These are phyloP conservation scores for Phialemoniopsis sp. DNA, from an alignment of 2,329 filamentous ascomycete genomes.

Conservation along the genomic window DNA sequence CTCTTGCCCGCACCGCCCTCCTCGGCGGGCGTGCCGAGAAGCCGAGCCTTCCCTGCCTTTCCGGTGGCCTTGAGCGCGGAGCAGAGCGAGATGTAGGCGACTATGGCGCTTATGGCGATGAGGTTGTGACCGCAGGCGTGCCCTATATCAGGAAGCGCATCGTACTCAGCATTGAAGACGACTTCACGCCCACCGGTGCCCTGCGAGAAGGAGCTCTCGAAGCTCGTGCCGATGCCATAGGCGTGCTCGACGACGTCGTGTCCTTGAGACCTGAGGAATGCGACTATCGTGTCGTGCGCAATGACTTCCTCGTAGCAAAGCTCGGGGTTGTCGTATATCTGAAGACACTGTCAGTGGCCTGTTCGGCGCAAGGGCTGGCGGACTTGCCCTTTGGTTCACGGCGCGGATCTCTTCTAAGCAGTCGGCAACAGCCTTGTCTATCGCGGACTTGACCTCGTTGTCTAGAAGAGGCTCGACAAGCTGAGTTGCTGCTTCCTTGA, in stretches of 20 bases:
- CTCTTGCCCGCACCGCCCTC: slow-evolving; percentile 38
- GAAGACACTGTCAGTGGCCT: background rate
- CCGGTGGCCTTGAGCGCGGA: too few relatives aligned
- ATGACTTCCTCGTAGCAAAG: background rate
- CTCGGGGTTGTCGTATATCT: background rate
- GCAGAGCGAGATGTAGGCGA: too few relatives aligned
- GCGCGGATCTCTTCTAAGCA: too few relatives aligned
- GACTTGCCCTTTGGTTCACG: slow-evolving; percentile 5
- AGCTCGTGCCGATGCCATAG: background rate
- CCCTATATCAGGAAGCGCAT: slow-evolving; percentile 2
- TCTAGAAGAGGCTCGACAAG: too few relatives aligned
- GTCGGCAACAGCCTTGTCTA: too few relatives aligned
- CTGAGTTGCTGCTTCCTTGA: too few relatives aligned
- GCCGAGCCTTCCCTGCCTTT: slow-evolving; percentile 17
- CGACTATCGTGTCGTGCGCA: background rate
- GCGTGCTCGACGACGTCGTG: background rate
- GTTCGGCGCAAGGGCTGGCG: too few relatives aligned
- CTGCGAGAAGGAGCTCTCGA: background rate
- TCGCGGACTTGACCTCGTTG: too few relatives aligned
- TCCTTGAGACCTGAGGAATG: background rate
- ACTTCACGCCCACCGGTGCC: background rate
- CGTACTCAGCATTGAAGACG: slow-evolving; percentile 3
- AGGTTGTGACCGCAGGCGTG: slow-evolving; percentile 3
- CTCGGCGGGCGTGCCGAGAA: slow-evolving; percentile 40
- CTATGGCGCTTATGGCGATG: background rate